Conservation (phyloP, 73 alveolate genomes). For the Effrenium voratum region DNA sequence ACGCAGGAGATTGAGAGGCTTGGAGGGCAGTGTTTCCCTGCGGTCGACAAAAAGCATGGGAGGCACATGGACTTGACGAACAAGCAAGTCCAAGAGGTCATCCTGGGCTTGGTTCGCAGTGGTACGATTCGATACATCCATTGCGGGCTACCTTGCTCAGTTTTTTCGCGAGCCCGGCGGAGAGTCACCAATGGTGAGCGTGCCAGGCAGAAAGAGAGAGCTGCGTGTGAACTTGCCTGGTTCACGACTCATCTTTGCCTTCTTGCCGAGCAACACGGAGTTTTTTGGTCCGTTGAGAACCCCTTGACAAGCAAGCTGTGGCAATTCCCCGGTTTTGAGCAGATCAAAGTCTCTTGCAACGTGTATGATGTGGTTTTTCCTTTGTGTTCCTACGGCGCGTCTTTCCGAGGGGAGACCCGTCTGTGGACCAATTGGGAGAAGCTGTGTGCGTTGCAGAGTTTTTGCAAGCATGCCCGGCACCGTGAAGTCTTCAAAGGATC, state of each 20-base stretch:
- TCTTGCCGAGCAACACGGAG: too few species aligned
- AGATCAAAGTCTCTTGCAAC: background rate
- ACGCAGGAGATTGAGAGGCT: background rate
- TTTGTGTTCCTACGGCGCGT: constrained; percentile 4
- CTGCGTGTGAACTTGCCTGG: constrained; percentile 23
- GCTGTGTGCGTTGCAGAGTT: background rate
- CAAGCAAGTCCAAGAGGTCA: background rate
- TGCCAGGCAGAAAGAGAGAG: background rate
- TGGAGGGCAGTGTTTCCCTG: background rate
- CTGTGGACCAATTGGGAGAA: background rate
- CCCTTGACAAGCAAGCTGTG: constrained; percentile 5
- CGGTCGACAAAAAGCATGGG: background rate
- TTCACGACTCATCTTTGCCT: background rate
- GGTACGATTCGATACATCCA: background rate
- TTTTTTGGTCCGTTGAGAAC: constrained; percentile 17
- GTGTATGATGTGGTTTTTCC: background rate
- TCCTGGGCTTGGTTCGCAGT: background rate
- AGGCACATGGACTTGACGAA: background rate
- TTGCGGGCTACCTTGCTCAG: background rate
- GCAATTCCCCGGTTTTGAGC: background rate
- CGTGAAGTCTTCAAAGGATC: too few species aligned
- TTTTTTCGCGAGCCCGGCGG: background rate
- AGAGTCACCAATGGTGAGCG: background rate
- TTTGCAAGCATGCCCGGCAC: background rate
- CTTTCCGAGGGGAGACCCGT: background rate